phyloP scores from a whole-genome alignment of 2,329 filamentous ascomycete genomes.

The Apiospora rasikravindrae region DNA sequence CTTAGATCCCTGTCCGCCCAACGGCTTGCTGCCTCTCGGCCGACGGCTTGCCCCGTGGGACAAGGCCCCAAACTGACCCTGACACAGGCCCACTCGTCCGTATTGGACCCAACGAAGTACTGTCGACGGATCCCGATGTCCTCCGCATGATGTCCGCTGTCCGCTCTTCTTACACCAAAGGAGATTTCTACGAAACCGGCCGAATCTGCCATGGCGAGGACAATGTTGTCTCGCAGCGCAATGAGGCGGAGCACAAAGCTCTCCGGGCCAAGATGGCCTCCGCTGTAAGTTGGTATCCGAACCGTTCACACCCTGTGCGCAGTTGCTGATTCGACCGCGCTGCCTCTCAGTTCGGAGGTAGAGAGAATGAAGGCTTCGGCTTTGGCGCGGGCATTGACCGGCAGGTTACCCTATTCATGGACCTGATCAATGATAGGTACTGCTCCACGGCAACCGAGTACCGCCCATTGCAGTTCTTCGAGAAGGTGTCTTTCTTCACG shows the following conservation, averaged over 20 bases:
- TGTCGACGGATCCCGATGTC: constrained; percentile 31
- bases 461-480: constrained; percentile 52
- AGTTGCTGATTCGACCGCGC: constrained; percentile 24
- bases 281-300: constrained; percentile 40
- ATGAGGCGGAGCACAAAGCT: constrained; percentile 42
- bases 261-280: constrained; percentile 51
- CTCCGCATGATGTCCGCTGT: constrained; percentile 40
- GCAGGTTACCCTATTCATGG: constrained; percentile 46
- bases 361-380: constrained; percentile 50
- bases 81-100: constrained; percentile 31
- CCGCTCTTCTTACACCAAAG: constrained; percentile 44
- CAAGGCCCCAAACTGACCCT: constrained; percentile 7
- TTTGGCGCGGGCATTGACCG: constrained; percentile 48
- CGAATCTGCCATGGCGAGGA: constrained; percentile 43
- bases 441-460: constrained; percentile 42
- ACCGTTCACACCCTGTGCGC: not conserved
- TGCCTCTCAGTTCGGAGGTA: constrained; percentile 53
- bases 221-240: constrained; percentile 42
- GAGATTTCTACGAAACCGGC: constrained; percentile 43
- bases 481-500: constrained; percentile 57
- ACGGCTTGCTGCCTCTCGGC: constrained; percentile 6
- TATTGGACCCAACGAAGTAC: constrained; percentile 35
- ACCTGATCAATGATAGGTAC: constrained; percentile 55
- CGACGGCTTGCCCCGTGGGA: not conserved
- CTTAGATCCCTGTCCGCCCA: constrained; percentile 1